A percentile compares a stretch with the other conserved stretches of the same genome.
Conservation (phyloP, 225 moss, liverwort and hornwort genomes). For the Thuidium tamariscinum region DNA sequence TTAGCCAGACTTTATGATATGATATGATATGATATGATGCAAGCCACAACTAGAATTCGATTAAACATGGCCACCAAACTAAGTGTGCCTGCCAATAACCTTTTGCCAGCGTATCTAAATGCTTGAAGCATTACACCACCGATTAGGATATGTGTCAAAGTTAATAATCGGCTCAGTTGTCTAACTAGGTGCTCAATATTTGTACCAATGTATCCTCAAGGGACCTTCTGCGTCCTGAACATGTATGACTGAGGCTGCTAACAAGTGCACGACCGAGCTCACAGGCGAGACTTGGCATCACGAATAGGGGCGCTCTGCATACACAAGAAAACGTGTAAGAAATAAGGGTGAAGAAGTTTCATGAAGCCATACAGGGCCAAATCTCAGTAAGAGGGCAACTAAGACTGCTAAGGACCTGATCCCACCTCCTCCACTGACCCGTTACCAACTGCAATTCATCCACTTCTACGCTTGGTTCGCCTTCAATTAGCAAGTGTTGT, state of each 20-base stretch:
- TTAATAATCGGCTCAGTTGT: background rate
- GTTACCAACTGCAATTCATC: background rate
- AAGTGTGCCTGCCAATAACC: background rate
- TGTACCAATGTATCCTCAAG: background rate
- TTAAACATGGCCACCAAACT: background rate
- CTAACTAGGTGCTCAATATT: background rate
- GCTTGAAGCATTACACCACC: background rate
- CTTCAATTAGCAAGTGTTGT: background rate
- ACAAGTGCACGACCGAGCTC: background rate
- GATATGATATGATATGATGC: background rate
- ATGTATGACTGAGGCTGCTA: background rate
- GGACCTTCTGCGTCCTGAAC: background rate
- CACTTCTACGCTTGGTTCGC: background rate
- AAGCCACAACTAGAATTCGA: background rate
- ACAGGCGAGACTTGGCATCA: conserved; percentile 34
- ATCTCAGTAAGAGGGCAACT: background rate
- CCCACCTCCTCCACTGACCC: background rate
- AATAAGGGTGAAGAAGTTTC: background rate
- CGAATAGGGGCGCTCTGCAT: conserved; percentile 30
- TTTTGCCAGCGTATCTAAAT: background rate
- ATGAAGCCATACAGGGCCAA: background rate
- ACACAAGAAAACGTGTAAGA: background rate
- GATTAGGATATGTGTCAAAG: background rate
- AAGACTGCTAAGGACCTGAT: background rate
- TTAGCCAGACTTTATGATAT: background rate